Percentiles rank a stretch among this genome's conserved stretches.
phyloP scores from a whole-genome alignment of 345 rosid genomes.

The Viola odorata region DNA sequence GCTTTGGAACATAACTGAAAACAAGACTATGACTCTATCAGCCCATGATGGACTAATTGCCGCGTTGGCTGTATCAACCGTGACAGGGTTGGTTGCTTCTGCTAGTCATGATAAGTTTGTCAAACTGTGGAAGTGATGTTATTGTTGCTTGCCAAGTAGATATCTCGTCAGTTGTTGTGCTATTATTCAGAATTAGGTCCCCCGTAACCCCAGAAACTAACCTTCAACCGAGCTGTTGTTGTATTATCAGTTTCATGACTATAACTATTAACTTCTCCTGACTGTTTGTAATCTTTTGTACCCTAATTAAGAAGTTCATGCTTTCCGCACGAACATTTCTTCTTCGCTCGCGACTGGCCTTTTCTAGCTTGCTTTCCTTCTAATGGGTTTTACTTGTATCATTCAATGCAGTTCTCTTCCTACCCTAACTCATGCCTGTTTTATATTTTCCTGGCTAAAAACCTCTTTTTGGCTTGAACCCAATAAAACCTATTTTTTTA shows the following conservation, averaged over 20 bases:
- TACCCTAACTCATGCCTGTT: no score
- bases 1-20: constrained; percentile 85
- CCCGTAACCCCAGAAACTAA: constrained; percentile 19
- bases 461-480: no score
- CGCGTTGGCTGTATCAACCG: constrained; percentile 65
- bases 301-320: neutral
- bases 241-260: constrained; percentile 15
- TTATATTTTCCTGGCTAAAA: no score
- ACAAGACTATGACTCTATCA: constrained; percentile 65
- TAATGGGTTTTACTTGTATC: no score
- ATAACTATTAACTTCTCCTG: neutral
- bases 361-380: no score
- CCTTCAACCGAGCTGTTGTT: constrained; percentile 12
- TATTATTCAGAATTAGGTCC: constrained; percentile 6
- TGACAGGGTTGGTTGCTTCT: constrained; percentile 78
- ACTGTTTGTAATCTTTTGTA: constrained; percentile 9
- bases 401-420: no score
- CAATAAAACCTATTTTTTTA: no score
- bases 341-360: no score
- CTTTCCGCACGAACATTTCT: neutral
- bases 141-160: neutral
- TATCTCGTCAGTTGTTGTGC: neutral
- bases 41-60: constrained; percentile 85
- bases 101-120: constrained; percentile 89
- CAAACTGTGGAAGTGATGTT: constrained; percentile 81